phyloP scores from a whole-genome alignment of 208 protist genomes.

The Acanthamoeba lugdunensis region DNA sequence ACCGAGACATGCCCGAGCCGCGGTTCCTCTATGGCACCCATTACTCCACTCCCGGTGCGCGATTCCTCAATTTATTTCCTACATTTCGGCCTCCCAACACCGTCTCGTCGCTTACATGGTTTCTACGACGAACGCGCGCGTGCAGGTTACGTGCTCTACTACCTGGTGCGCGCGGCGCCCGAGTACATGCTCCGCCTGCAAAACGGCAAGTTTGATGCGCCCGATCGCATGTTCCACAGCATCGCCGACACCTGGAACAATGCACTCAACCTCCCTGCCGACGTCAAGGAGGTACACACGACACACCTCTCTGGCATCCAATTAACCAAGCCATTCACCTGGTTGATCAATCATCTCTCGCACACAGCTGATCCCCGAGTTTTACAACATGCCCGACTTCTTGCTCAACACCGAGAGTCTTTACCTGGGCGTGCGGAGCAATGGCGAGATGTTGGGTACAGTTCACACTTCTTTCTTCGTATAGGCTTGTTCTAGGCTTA shows the following conservation, averaged over 20 bases:
- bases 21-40: slow-evolving; percentile 94
- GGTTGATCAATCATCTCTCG: not conserved
- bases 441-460: slow-evolving; percentile 23
- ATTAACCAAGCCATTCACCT: not conserved
- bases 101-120: too few species aligned
- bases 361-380: slow-evolving; percentile 91
- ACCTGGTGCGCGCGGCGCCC: slow-evolving; percentile 90
- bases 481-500: not conserved
- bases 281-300: slow-evolving; percentile 93
- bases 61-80: not conserved
- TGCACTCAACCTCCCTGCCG: slow-evolving; percentile 83
- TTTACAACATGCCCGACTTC: slow-evolving; percentile 86
- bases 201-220: slow-evolving; percentile 92
- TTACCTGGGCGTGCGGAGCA: slow-evolving; percentile 81
- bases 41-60: slow-evolving; percentile 91
- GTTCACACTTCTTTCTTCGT: not conserved
- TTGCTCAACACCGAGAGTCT: slow-evolving; percentile 83
- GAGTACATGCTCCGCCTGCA: slow-evolving; percentile 92
- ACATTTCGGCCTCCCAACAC: too few species aligned
- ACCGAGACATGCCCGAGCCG: slow-evolving; percentile 84
- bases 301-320: not conserved
- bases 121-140: too few species aligned
- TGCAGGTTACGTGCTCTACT: slow-evolving; percentile 92
- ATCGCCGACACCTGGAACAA: slow-evolving; percentile 90
- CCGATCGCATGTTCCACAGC: slow-evolving; percentile 93